Evolutionary conservation across 495 filamentous ascomycete genomes (phyloP).

Genomic region (Astrothelium subdiscretum): DNA sequence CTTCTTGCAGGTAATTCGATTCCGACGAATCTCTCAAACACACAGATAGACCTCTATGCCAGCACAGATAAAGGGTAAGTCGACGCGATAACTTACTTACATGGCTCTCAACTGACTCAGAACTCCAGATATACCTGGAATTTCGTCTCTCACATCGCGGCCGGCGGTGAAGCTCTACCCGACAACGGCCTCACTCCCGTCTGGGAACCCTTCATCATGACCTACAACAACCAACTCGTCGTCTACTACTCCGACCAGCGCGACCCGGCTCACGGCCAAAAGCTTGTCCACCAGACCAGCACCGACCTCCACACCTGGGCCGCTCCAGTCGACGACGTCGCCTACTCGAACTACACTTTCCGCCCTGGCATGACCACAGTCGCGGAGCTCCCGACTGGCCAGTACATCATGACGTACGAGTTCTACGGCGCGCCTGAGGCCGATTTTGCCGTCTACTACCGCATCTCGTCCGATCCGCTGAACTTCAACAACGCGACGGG

Average conservation of each 20-base stretch:
- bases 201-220: conserved; percentile 59
- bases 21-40: conserved; percentile 47
- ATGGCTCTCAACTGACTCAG: too few relatives aligned
- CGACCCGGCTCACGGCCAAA: conserved; percentile 53
- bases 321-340: conserved; percentile 47
- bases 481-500: conserved; percentile 36
- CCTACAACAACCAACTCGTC: conserved; percentile 43
- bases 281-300: conserved; percentile 49
- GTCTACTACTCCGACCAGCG: conserved; percentile 62
- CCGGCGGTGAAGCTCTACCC: conserved; percentile 49
- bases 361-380: conserved; percentile 59
- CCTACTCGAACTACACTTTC: conserved; percentile 45
- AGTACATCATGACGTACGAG: conserved; percentile 54
- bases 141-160: conserved; percentile 53
- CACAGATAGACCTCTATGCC: conserved; percentile 58
- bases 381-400: conserved; percentile 44
- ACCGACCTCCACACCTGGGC: conserved; percentile 48
- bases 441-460: conserved; percentile 48
- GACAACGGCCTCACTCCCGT: conserved; percentile 53
- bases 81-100: neutral
- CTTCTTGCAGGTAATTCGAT: conserved; percentile 53
- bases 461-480: conserved; percentile 40
- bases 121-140: conserved; percentile 43
- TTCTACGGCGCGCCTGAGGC: conserved; percentile 42
- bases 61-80: conserved; percentile 40